Conservation (phyloP, 495 filamentous ascomycete species). For the Penicillium argentinense region DNA sequence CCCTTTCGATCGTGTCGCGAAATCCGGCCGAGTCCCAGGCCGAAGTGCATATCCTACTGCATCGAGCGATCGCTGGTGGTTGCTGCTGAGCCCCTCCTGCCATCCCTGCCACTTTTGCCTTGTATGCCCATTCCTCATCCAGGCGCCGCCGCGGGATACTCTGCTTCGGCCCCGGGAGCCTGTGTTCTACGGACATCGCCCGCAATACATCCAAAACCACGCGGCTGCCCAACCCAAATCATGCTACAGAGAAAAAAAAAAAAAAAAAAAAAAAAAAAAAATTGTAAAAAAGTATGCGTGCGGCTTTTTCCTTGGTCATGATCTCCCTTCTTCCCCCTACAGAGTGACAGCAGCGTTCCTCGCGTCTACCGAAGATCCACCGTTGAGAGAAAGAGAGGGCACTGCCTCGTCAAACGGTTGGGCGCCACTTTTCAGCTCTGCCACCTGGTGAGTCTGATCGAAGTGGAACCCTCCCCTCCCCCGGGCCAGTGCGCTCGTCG, state of each 20-base stretch:
- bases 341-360: slow-evolving; percentile 22
- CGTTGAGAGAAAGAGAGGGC: slow-evolving; percentile 10
- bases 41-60: slow-evolving; percentile 6
- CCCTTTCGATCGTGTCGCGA: slow-evolving; percentile 6
- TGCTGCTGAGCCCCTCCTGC: not conserved
- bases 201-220: too few species aligned
- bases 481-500: slow-evolving; percentile 18
- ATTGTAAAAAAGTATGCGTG: too few species aligned
- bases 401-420: slow-evolving; percentile 19
- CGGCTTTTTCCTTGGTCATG: not conserved
- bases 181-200: too few species aligned
- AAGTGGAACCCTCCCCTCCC: slow-evolving; percentile 13
- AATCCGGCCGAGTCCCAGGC: slow-evolving; percentile 21
- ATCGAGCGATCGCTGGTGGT: slow-evolving; percentile 13
- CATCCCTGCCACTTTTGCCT: not conserved
- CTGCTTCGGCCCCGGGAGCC: too few species aligned
- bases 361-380: slow-evolving; percentile 23
- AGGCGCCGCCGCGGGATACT: too few species aligned
- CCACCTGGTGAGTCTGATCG: slow-evolving; percentile 1
- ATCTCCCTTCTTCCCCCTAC: not conserved
- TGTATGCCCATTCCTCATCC: too few species aligned
- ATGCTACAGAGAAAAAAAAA: too few species aligned
- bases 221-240: too few species aligned
- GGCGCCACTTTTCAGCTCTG: slow-evolving; percentile 22
- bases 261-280: too few species aligned